These are phyloP conservation scores for Anisogramma anomala DNA, from an alignment of 2,329 filamentous ascomycete species.

Conservation along the genomic window DNA sequence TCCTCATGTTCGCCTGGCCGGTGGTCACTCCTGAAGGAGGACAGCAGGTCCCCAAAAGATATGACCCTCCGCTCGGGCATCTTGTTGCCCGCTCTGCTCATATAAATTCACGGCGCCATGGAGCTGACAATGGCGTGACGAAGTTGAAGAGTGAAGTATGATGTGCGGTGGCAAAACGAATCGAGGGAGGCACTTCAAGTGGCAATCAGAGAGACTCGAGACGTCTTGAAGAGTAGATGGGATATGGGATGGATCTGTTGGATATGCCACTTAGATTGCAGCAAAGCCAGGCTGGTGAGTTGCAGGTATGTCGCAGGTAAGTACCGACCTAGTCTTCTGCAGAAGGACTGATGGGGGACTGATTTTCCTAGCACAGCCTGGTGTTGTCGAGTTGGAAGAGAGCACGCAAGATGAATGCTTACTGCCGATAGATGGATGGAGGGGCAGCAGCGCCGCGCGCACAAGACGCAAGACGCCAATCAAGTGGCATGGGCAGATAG, in stretches of 20 bases:
- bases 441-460: slow-evolving; percentile 5
- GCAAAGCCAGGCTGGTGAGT: background rate
- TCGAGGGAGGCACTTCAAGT: too few species aligned
- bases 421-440: slow-evolving; percentile 10
- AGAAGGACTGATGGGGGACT: too few species aligned
- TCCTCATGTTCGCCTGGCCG: slow-evolving; percentile 12
- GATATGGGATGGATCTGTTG: too few species aligned
- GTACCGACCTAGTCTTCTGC: too few species aligned
- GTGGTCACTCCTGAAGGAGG: slow-evolving; percentile 22
- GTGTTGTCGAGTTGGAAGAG: background rate
- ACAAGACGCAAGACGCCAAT: too few species aligned
- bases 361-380: slow-evolving; percentile 3
- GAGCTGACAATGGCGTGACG: background rate
- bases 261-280: background rate
- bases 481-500: too few species aligned
- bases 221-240: too few species aligned
- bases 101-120: slow-evolving; percentile 13
- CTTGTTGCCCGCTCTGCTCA: slow-evolving; percentile 17
- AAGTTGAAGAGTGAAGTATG: background rate
- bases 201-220: too few species aligned
- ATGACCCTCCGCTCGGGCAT: slow-evolving; percentile 21
- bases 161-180: too few species aligned
- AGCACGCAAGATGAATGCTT: too few species aligned
- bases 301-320: too few species aligned
- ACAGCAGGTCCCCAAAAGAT: slow-evolving; percentile 20